Base-by-base conservation (phyloP, 495 filamentous ascomycete species). In the Aspergillus mulundensis region DNA sequence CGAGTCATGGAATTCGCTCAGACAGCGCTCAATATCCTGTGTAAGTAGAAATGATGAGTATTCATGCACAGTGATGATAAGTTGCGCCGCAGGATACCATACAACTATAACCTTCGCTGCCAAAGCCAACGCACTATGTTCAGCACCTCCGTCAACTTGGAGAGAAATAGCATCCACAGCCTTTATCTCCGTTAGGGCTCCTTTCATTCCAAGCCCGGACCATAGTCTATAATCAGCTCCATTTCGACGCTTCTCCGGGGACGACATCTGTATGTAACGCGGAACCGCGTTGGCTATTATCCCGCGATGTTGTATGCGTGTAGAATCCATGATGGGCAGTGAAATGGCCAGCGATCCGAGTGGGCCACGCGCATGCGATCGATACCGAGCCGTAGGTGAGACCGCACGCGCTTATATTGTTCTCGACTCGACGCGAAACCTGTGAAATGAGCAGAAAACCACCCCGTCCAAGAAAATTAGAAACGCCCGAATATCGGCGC, bases 351-450 rank as follows among this genome's bases (percentile, higher is more conserved):
- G 41, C 38, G 25, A 48, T 32, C 30, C 23, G n/a, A 47, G 30
- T 40, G 50, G 12, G 32, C 30, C 43, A 54, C n/a, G 54, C 54
- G 50, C 59, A 61, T 61, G 40, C 24, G 41, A 38, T 48, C 12
- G 25, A 34, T 14, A 36, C 24, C 48, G 42, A 15, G 24, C 32
- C 53, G 23, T 23, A 36, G 23, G 23, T 24, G 42, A 32, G 16
- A 32, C 23, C 18, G 24, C 11, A 11, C 4, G 18, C 30, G 30
- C n/a, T 25, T 21, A 49, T n/a, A n/a, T n/a, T n/a, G n/a, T 19
- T 44, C 18, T 50, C 28, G 25, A 45, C n/a, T 15, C 14, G 5
- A 12, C 32, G 12, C 5, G 12, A 2, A 36, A 36, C 5, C 7
- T 8, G 3, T 28, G 34, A 15, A 36, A 2, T 10, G 5, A 21